Conservation (phyloP, 2,329 filamentous ascomycete species). For the Fusarium camptoceras region DNA sequence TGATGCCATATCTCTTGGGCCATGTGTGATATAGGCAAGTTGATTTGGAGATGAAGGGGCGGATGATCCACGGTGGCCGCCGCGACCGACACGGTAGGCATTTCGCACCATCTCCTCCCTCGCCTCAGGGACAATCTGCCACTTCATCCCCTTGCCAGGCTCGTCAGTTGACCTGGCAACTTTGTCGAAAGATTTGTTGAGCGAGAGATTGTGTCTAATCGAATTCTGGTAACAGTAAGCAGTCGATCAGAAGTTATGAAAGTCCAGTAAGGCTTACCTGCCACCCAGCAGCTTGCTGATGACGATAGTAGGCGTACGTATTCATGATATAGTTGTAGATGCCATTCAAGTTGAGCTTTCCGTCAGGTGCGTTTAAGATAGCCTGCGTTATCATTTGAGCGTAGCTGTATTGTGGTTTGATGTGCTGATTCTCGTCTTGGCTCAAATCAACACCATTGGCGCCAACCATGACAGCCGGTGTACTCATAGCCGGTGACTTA, state of each 20-base stretch:
- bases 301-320: slow-evolving; percentile 92
- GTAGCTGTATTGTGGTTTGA: slow-evolving; percentile 97
- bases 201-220: slow-evolving; percentile 93
- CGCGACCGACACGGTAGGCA: slow-evolving; percentile 69
- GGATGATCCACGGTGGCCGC: slow-evolving; percentile 75
- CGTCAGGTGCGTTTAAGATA: slow-evolving; percentile 85
- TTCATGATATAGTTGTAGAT: slow-evolving; percentile 95
- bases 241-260: neutral
- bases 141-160: slow-evolving; percentile 99
- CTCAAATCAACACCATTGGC: slow-evolving; percentile 78
- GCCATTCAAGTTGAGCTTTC: slow-evolving; percentile 89
- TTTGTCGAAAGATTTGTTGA: slow-evolving; percentile 96
- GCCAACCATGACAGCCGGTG: slow-evolving; percentile 54
- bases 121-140: slow-evolving; percentile 88
- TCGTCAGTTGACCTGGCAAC: slow-evolving; percentile 92
- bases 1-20: slow-evolving; percentile 66
- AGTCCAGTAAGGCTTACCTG: slow-evolving; percentile 69
- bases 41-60: slow-evolving; percentile 76
- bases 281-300: slow-evolving; percentile 84
- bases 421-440: slow-evolving; percentile 84
- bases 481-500: slow-evolving; percentile 52
- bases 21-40: slow-evolving; percentile 70
- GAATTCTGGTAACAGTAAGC: slow-evolving; percentile 73
- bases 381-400: slow-evolving; percentile 97
- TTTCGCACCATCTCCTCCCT: slow-evolving; percentile 90